These are phyloP conservation scores for Setaria italica DNA, from an alignment of 202 grass and related monocot species.

Conservation along the genomic window DNA sequence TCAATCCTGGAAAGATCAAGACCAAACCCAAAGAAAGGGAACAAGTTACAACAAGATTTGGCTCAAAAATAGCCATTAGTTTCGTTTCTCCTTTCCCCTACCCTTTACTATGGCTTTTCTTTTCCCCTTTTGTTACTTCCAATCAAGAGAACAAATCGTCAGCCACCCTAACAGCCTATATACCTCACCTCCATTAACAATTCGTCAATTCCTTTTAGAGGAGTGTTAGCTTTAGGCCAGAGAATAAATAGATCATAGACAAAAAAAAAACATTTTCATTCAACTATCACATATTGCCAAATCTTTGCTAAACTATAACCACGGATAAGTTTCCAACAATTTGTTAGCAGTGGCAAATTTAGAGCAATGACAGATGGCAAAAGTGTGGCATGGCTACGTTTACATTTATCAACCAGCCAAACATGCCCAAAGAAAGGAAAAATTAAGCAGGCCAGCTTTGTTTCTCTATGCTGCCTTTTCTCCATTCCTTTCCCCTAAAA, in stretches of 20 bases:
- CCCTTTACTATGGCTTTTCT: conserved; percentile 34
- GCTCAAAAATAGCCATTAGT: conserved; percentile 39
- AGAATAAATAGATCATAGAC: conserved; percentile 29
- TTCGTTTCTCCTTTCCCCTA: conserved; percentile 34
- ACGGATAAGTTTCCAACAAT: background rate
- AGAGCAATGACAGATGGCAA: background rate
- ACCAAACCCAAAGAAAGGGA: conserved; percentile 3
- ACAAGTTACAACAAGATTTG: conserved; percentile 31
- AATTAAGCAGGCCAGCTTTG: conserved; percentile 3
- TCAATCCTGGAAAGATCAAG: conserved; percentile 27
- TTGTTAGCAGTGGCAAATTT: background rate
- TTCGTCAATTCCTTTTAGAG: background rate
- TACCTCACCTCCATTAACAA: conserved; percentile 15
- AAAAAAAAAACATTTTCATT: background rate
- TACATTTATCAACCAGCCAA: background rate
- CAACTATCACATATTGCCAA: background rate
- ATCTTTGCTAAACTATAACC: background rate
- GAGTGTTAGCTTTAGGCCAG: conserved; percentile 14
- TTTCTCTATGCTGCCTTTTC: background rate
- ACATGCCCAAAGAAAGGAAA: conserved; percentile 28
- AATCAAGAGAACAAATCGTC: conserved; percentile 27
- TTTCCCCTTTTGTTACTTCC: conserved; percentile 28
- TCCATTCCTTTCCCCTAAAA: conserved; percentile 36
- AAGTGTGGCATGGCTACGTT: background rate
- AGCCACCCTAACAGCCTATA: conserved; percentile 32